These are phyloP conservation scores for Orychophragmus violaceus DNA, from an alignment of 345 rosid genomes.

Conservation along the genomic window DNA sequence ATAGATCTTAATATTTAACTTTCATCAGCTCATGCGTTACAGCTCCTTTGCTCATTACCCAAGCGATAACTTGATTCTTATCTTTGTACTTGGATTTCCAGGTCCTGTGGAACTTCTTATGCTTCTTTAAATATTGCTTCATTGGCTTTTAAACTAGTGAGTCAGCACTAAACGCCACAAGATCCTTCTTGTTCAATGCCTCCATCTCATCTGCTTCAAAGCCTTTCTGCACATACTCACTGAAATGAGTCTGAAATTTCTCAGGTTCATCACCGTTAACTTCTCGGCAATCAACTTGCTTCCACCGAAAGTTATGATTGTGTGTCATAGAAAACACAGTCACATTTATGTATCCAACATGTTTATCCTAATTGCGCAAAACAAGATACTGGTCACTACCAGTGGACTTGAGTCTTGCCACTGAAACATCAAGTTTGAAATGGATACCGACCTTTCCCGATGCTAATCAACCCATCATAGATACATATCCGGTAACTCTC, in stretches of 20 bases:
- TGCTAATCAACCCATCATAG: conserved; percentile 82
- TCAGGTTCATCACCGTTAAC: conserved; percentile 43
- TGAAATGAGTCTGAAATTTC: conserved; percentile 36
- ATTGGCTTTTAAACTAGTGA: too few relatives aligned
- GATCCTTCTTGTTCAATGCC: too few relatives aligned
- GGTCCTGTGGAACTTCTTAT: too few relatives aligned
- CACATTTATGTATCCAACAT: conserved; percentile 93
- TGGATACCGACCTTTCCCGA: conserved; percentile 92
- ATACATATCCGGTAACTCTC: conserved; percentile 93
- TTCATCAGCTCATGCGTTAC: too few relatives aligned
- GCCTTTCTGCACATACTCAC: too few relatives aligned
- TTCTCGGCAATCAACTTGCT: conserved; percentile 64
- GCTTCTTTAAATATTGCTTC: too few relatives aligned
- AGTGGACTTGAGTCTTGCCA: conserved; percentile 92
- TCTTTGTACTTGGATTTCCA: too few relatives aligned
- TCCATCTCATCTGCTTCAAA: too few relatives aligned
- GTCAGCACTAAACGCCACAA: too few relatives aligned
- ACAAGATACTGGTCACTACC: conserved; percentile 78
- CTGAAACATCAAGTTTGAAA: conserved; percentile 84
- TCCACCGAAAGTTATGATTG: conserved; percentile 74
- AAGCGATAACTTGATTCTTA: too few relatives aligned
- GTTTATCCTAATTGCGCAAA: conserved; percentile 91
- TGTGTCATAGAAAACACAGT: conserved; percentile 76
- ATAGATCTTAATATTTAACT: too few relatives aligned
- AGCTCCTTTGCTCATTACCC: too few relatives aligned